Base-by-base conservation (phyloP, 2,329 filamentous ascomycete genomes). In the Sphaerostilbella broomeana region DNA sequence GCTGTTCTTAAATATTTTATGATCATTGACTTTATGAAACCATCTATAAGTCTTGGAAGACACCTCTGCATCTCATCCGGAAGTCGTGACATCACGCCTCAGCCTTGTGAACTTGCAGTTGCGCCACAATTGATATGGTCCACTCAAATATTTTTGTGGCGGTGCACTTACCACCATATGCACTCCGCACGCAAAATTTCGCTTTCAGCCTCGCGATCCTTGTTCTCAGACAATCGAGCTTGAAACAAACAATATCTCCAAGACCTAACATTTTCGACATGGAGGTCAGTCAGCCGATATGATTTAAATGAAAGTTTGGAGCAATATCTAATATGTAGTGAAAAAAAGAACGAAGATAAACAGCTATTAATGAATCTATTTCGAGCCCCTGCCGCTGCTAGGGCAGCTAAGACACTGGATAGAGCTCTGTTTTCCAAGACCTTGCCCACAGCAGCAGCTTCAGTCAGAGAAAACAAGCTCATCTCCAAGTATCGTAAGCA, bases 381-480 rank as follows among this genome's bases (percentile, higher is more conserved):
- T 61, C 79, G 81, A 49, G 86, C 88, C 32, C 88, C 89, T 17
- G 70, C 88, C 44, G 59, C 55, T 22, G 82, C 90, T 52, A 83
- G 85, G 60, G 80, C 82, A 44, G 85, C 86, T 68, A 80, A 80
- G 56, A 75, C 77, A 35, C 77, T 98, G 47, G 89, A 98, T 65
- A 81, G 86, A 50, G 73, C 81, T 12, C 81, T 94, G 47, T 97
- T 97, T 67, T 71, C 76, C 37, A 86, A 82, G 59, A 84, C 73
- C 1, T 67, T 95, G 40, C 79, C 82, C 17, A 69, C 90, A 17
- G 77, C 87, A 7, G 89, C 88, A 3, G 90, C 88, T 6, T 77
- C 83, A 25, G 70, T 97, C 30, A 75, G 77, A 48, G 84, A 92
- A 56, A 75, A 75, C 45, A 83, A 78, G 50, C 77, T 87, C 52